A percentile compares a stretch with the other conserved stretches of the same genome.
Conservation (phyloP, 192 early-diverging fungal genomes). For the Backusella australiensis region DNA sequence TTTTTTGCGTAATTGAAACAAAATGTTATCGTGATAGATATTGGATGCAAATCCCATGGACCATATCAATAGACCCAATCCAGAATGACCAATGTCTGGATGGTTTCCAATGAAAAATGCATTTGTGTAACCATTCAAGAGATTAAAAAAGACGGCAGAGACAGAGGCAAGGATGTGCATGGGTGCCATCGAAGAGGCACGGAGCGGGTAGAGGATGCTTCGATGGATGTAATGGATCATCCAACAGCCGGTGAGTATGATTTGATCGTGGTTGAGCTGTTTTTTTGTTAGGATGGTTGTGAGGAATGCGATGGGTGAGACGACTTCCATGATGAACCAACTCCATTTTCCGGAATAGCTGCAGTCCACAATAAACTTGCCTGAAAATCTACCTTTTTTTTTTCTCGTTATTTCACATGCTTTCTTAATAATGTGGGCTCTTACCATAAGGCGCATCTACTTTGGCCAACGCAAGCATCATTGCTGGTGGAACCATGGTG, state of each 20-base stretch:
- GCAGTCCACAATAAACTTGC: not conserved
- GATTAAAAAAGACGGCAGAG: slow-evolving; percentile 24
- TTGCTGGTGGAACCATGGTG: slow-evolving; percentile 1
- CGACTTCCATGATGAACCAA: slow-evolving; percentile 38
- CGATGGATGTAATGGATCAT: slow-evolving; percentile 38
- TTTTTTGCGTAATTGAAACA: slow-evolving; percentile 28
- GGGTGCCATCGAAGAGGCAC: slow-evolving; percentile 29
- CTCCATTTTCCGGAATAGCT: slow-evolving; percentile 27
- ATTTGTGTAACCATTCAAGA: slow-evolving; percentile 37
- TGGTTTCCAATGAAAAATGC: slow-evolving; percentile 17
- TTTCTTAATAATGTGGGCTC: too few species aligned
- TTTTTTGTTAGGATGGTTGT: not conserved
- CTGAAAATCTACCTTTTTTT: slow-evolving; percentile 15
- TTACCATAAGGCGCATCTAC: slow-evolving; percentile 36
- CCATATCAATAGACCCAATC: slow-evolving; percentile 19
- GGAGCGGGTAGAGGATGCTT: slow-evolving; percentile 21
- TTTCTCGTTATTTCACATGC: too few species aligned
- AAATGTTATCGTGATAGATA: slow-evolving; percentile 37
- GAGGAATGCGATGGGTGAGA: slow-evolving; percentile 29
- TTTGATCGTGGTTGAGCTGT: not conserved
- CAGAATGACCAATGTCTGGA: not conserved
- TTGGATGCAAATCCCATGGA: slow-evolving; percentile 27
- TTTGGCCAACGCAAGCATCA: not conserved
- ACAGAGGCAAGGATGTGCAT: slow-evolving; percentile 24
- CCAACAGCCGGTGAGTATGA: slow-evolving; percentile 22